These are phyloP conservation scores for Radiomyces spectabilis DNA, from an alignment of 192 early-diverging fungal genomes.

Conservation along the genomic window DNA sequence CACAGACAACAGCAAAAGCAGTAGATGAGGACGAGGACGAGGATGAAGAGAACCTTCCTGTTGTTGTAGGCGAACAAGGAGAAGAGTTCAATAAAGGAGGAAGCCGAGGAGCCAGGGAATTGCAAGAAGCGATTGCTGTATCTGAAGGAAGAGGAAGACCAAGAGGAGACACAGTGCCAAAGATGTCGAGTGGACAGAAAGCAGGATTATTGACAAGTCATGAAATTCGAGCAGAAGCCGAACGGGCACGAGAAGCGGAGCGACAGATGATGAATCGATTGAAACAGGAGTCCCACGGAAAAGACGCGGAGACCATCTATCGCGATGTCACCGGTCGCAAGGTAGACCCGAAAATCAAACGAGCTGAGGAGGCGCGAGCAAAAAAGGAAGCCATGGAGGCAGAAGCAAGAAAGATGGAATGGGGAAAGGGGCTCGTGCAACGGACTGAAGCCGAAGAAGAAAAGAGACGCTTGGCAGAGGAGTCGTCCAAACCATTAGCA, in stretches of 20 bases:
- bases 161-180: not conserved
- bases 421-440: conserved; percentile 51
- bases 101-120: too few relatives aligned
- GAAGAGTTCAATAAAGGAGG: not conserved
- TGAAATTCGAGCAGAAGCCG: conserved; percentile 19
- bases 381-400: conserved; percentile 37
- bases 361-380: conserved; percentile 23
- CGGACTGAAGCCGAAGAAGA: conserved; percentile 34
- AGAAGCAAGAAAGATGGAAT: conserved; percentile 45
- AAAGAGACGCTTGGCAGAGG: conserved; percentile 29
- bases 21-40: conserved; percentile 12
- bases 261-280: conserved; percentile 5
- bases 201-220: conserved; percentile 20
- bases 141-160: not conserved
- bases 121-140: too few relatives aligned
- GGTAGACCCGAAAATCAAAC: conserved; percentile 15
- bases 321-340: conserved; percentile 26
- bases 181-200: conserved; percentile 27
- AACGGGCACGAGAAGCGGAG: conserved; percentile 7
- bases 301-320: conserved; percentile 25
- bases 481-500: conserved; percentile 43
- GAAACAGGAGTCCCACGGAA: conserved; percentile 1
- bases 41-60: conserved; percentile 20
- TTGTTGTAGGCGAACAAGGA: conserved; percentile 8
- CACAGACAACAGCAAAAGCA: not conserved